These are phyloP conservation scores for Yamadazyma kanchanaburiensis DNA, from an alignment of 1,139 yeast species.

Conservation along the genomic window DNA sequence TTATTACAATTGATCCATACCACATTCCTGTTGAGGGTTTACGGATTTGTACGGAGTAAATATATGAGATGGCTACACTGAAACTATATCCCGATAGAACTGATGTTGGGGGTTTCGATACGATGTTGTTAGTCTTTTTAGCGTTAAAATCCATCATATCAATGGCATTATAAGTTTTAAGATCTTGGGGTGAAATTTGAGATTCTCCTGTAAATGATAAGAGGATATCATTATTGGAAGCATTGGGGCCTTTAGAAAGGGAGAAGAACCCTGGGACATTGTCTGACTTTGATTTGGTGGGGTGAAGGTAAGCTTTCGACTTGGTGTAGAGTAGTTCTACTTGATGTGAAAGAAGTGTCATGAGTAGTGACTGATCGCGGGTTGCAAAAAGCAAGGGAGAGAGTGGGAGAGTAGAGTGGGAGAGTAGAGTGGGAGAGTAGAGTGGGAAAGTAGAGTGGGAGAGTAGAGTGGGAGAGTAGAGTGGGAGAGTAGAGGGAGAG, in stretches of 20 bases:
- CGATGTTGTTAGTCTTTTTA: slow-evolving; percentile 14
- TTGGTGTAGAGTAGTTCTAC: slow-evolving; percentile 52
- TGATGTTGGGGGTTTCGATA: slow-evolving; percentile 40
- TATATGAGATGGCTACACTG: slow-evolving; percentile 52
- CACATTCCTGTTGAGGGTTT: slow-evolving; percentile 87
- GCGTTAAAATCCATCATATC: slow-evolving; percentile 40
- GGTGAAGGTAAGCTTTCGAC: slow-evolving; percentile 79
- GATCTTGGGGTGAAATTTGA: slow-evolving; percentile 46
- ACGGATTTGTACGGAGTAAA: slow-evolving; percentile 79
- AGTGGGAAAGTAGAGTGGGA: no score
- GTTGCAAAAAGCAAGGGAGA: no score
- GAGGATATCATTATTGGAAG: slow-evolving; percentile 54
- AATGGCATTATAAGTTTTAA: slow-evolving; percentile 46
- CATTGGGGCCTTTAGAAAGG: slow-evolving; percentile 53
- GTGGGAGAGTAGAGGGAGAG: no score
- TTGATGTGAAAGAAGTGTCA: no score
- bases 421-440: no score
- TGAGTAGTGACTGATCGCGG: no score
- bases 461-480: no score
- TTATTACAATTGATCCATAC: slow-evolving; percentile 81
- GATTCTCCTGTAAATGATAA: slow-evolving; percentile 78
- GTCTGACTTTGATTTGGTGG: slow-evolving; percentile 68
- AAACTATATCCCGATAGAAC: slow-evolving; percentile 64
- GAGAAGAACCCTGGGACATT: slow-evolving; percentile 76
- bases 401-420: no score